Evolutionary conservation across 345 rosid species (phyloP).

Genomic region (Populus deltoides): DNA sequence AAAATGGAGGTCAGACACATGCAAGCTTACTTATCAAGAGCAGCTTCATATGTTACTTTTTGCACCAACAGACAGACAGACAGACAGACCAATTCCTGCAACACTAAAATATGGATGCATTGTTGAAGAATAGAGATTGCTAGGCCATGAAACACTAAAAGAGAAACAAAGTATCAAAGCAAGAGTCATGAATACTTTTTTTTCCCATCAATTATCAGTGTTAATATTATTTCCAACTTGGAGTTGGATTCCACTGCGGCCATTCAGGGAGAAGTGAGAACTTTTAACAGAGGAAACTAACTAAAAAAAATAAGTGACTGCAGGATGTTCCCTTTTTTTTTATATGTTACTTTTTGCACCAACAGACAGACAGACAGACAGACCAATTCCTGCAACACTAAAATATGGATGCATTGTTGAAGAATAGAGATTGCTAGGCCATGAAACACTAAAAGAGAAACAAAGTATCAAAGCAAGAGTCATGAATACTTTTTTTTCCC

Average conservation of each 20-base stretch:
- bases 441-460: constrained; percentile 25
- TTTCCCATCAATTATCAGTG: neutral
- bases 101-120: constrained; percentile 70
- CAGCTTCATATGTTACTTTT: constrained; percentile 55
- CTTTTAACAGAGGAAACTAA: neutral
- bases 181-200: too few relatives aligned
- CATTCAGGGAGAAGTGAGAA: neutral
- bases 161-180: neutral
- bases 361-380: constrained; percentile 38
- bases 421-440: constrained; percentile 32
- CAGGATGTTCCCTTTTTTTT: neutral
- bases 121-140: constrained; percentile 36
- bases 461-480: neutral
- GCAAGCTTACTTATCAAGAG: constrained; percentile 50
- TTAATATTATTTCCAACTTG: neutral
- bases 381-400: constrained; percentile 63
- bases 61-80: constrained; percentile 44
- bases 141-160: constrained; percentile 34
- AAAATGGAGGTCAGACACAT: constrained; percentile 20
- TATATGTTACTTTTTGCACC: constrained; percentile 49
- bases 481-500: neutral
- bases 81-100: constrained; percentile 58
- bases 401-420: constrained; percentile 64
- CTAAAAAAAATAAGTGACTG: neutral
- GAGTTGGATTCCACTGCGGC: neutral